Base-by-base conservation (phyloP, 108 stramenopile genomes). In the Nannochloropsis oceanica region DNA sequence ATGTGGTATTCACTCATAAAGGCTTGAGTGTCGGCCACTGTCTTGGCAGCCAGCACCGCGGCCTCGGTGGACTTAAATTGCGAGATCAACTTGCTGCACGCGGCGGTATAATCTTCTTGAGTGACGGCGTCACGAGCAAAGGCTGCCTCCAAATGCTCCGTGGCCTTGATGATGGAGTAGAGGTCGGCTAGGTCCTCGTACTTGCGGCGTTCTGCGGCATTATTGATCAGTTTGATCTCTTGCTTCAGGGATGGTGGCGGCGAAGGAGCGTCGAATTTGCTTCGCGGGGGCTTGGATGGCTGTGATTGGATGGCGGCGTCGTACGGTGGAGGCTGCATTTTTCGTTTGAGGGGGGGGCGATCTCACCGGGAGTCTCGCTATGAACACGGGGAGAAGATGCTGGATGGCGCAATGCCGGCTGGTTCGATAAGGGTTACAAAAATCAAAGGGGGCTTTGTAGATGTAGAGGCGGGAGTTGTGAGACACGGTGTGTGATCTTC, bases 101-200 rank as follows among this genome's bases (percentile, higher is more conserved):
- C 94, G 44, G 91, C 87, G 26, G 93, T 93, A 89, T 99, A 99
- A 83, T 88, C 95, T 50, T 92, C 86, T 27, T 91, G 92, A 2
- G 91, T 89, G 24, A 99, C 89, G 10, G 96, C 96, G 89, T 96
- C 96, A 43, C 94, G 92, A 50, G 95, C 95, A 86, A 95, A 97
- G 26, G 97, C 96, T 81, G 94, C 94, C 89, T 99, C 98, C 86
- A 98, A 91, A 83, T 95, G 93, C 86, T 99, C 97, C 24, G 96
- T 97, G 18, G 96, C 96, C 79, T 95, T 93, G 43, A 99, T 96
- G 85, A 99, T 96, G 85, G 96, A 92, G 85, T 96, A 99, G 26
- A 99, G 90, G 80, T 96, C 95, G 12, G 95, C 95, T 25, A 95
- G 90, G 79, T 95, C 85, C 42, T 92, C 89, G 81, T 90, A 89